Percentiles rank a stretch among this genome's conserved stretches.
These are phyloP conservation scores for Populus nigra DNA, from an alignment of 345 rosid genomes.

Conservation along the genomic window DNA sequence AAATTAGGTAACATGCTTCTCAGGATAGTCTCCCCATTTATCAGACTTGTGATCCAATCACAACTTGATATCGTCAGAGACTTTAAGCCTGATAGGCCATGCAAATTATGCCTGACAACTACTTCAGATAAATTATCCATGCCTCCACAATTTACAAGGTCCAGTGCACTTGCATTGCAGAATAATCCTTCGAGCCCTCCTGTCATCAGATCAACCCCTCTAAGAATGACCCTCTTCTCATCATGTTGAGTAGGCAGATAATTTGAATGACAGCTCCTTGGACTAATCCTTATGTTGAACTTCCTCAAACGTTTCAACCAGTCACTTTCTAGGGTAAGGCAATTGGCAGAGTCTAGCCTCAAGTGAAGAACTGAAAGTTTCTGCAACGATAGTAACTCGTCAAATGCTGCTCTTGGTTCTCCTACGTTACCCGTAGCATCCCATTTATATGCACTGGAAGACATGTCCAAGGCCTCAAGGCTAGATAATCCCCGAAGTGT, in stretches of 20 bases:
- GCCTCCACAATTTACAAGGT: slow-evolving; percentile 32
- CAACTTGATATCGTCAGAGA: slow-evolving; percentile 26
- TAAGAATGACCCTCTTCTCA: slow-evolving; percentile 33
- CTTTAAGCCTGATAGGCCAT: slow-evolving; percentile 20
- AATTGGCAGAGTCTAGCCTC: slow-evolving; percentile 21
- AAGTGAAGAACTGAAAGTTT: slow-evolving; percentile 30
- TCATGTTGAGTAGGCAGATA: slow-evolving; percentile 24
- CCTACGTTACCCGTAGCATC: slow-evolving; percentile 2
- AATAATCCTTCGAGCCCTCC: slow-evolving; percentile 26
- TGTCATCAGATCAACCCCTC: slow-evolving; percentile 35
- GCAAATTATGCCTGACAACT: slow-evolving; percentile 9
- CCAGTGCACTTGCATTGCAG: slow-evolving; percentile 25
- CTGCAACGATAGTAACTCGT: slow-evolving; percentile 27
- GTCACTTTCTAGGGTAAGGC: slow-evolving; percentile 4
- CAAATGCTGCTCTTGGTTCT: slow-evolving; percentile 23
- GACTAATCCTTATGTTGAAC: slow-evolving; percentile 31
- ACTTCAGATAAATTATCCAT: slow-evolving; percentile 23
- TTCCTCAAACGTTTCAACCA: slow-evolving; percentile 26
- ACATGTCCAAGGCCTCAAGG: slow-evolving; percentile 46
- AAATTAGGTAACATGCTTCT: slow-evolving; percentile 26
- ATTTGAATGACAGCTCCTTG: slow-evolving; percentile 20
- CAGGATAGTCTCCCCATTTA: slow-evolving; percentile 26
- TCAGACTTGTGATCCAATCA: slow-evolving; percentile 26
- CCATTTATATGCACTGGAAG: slow-evolving; percentile 39
- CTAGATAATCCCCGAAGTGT: slow-evolving; percentile 26